Conservation (phyloP, 805 yeast genomes). For the Kluyveromyces siamensis region DNA sequence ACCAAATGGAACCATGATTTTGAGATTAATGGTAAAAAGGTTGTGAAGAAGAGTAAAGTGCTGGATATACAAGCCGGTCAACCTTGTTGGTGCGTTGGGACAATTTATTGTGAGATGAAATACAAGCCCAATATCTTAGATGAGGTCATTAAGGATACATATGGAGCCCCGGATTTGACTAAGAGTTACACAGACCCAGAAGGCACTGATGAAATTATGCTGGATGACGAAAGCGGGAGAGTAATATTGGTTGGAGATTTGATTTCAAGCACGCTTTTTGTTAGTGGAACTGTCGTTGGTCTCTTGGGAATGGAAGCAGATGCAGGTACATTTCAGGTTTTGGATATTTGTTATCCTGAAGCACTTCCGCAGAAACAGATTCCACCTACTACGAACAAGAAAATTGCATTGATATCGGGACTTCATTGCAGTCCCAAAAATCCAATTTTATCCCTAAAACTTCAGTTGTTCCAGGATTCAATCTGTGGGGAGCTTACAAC, state of each 20-base stretch:
- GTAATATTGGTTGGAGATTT: conserved; percentile 59
- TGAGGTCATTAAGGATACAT: conserved; percentile 57
- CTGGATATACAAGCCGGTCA: conserved; percentile 34
- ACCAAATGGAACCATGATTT: conserved; percentile 50
- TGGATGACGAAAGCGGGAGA: conserved; percentile 92
- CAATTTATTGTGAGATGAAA: conserved; percentile 74
- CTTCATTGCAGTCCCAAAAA: conserved; percentile 43
- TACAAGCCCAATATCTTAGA: conserved; percentile 76
- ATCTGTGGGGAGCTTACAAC: conserved; percentile 60
- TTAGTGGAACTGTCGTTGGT: conserved; percentile 86
- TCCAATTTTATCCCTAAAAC: conserved; percentile 33
- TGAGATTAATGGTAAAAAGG: conserved; percentile 29
- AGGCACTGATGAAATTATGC: conserved; percentile 49
- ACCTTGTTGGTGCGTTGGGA: conserved; percentile 77
- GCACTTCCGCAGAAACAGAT: conserved; percentile 45
- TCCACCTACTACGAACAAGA: conserved; percentile 20
- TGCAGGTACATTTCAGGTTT: conserved; percentile 75
- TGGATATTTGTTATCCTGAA: conserved; percentile 70
- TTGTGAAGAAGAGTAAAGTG: conserved; percentile 34
- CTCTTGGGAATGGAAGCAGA: conserved; percentile 77
- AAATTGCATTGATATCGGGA: conserved; percentile 73
- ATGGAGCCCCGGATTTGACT: conserved; percentile 34
- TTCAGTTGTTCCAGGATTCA: conserved; percentile 58
- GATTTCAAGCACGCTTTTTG: conserved; percentile 48
- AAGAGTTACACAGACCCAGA: conserved; percentile 46